Conservation (phyloP, 176 grass and related monocot genomes). For the Triticum dicoccoides region DNA sequence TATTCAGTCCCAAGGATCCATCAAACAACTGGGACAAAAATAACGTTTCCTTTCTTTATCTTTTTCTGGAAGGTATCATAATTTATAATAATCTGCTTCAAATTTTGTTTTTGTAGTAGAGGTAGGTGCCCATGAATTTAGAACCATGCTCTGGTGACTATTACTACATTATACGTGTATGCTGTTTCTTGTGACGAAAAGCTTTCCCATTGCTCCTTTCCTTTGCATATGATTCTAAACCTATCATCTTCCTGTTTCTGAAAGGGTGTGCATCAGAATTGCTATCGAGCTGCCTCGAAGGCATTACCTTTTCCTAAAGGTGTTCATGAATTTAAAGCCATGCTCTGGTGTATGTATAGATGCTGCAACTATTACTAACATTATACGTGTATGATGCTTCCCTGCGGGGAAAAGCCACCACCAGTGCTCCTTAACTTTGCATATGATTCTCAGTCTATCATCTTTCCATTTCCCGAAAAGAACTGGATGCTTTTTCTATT, state of each 20-base stretch:
- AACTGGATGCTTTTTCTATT: conserved; percentile 5
- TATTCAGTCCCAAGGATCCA: not conserved
- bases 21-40: not conserved
- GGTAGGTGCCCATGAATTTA: not conserved
- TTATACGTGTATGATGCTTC: conserved; percentile 7
- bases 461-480: conserved; percentile 3
- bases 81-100: not conserved
- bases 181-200: not conserved
- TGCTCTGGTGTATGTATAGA: not conserved
- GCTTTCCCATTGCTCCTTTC: not conserved
- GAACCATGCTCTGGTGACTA: not conserved
- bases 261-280: not conserved
- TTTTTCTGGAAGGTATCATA: not conserved
- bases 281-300: not conserved
- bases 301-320: not conserved
- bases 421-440: not conserved
- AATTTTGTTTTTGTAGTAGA: not conserved
- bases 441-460: not conserved
- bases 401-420: not conserved
- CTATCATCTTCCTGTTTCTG: not conserved
- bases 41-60: not conserved
- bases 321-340: not conserved
- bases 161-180: not conserved
- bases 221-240: not conserved
- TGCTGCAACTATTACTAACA: not conserved